These are phyloP conservation scores for Trichocomaceae sp. DNA, from an alignment of 2,329 filamentous ascomycete genomes.

Conservation along the genomic window DNA sequence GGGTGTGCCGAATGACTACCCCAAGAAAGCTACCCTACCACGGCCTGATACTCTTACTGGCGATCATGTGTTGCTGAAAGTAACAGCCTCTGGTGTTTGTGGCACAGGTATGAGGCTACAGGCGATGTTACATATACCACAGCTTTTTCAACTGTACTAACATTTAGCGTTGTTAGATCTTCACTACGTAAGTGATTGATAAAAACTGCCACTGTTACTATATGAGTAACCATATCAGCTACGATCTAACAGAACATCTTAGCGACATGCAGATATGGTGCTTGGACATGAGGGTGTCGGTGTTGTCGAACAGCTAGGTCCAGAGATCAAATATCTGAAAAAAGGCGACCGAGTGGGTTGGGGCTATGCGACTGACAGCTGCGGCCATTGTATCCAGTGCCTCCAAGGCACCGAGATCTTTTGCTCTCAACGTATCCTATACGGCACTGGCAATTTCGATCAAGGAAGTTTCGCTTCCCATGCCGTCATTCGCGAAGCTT, in stretches of 20 bases:
- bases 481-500: conserved; percentile 31
- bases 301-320: conserved; percentile 49
- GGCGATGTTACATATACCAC: background rate
- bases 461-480: conserved; percentile 29
- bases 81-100: conserved; percentile 21
- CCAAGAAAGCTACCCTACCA: background rate
- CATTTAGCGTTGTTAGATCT: conserved; percentile 11
- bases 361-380: conserved; percentile 54
- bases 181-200: conserved; percentile 14
- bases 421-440: conserved; percentile 26
- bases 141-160: background rate
- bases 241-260: background rate
- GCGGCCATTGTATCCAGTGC: conserved; percentile 41
- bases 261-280: conserved; percentile 16
- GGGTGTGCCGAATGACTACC: conserved; percentile 1
- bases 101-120: conserved; percentile 11
- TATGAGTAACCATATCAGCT: conserved; percentile 1
- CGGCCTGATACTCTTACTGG: conserved; percentile 2
- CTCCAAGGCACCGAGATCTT: conserved; percentile 34
- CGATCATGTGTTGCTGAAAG: conserved; percentile 17
- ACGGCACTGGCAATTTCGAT: conserved; percentile 28
- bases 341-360: conserved; percentile 59
- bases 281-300: conserved; percentile 63
- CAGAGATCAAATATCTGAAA: conserved; percentile 41
- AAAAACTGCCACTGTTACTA: background rate